A percentile compares a stretch with the other conserved stretches of the same genome.
Evolutionary conservation across 75 land plant genomes (phyloP).

Genomic region (Chamaecyparis obtusa): DNA sequence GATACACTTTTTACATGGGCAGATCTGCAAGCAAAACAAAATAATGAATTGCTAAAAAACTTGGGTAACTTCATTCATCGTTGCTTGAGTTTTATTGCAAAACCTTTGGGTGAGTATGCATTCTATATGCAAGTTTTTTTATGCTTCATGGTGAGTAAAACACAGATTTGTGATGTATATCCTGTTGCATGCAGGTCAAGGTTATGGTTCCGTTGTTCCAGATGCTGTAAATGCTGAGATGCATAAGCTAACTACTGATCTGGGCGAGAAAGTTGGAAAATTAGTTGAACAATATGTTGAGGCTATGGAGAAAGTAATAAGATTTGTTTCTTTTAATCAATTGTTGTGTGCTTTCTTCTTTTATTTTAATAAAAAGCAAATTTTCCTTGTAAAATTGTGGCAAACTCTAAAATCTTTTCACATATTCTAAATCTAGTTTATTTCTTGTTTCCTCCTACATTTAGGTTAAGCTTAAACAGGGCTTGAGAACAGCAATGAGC

Average conservation of each 20-base stretch:
- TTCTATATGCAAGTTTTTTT: neutral
- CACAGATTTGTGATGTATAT: neutral
- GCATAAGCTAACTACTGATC: constrained; percentile 51
- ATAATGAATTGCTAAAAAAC: constrained; percentile 82
- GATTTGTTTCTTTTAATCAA: neutral
- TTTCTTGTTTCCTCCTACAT: neutral
- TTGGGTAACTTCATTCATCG: constrained; percentile 92
- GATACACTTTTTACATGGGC: constrained; percentile 94
- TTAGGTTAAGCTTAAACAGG: constrained; percentile 91
- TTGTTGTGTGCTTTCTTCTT: neutral
- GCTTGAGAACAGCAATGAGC: constrained; percentile 82
- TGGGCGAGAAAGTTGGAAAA: constrained; percentile 56
- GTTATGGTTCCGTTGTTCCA: constrained; percentile 85
- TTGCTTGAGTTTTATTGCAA: constrained; percentile 81
- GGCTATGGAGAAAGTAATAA: constrained; percentile 88
- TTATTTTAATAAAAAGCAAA: neutral
- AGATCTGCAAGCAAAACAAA: constrained; percentile 91
- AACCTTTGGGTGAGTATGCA: constrained; percentile 62
- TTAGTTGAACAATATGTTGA: constrained; percentile 76
- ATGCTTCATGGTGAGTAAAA: neutral
- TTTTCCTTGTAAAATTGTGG: neutral
- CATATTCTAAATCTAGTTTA: constrained; percentile 1
- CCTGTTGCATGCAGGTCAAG: constrained; percentile 50
- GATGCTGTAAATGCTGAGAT: constrained; percentile 64
- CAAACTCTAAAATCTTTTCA: neutral